phyloP scores from a whole-genome alignment of 2,329 filamentous ascomycete genomes.

The Penicillium sp. region DNA sequence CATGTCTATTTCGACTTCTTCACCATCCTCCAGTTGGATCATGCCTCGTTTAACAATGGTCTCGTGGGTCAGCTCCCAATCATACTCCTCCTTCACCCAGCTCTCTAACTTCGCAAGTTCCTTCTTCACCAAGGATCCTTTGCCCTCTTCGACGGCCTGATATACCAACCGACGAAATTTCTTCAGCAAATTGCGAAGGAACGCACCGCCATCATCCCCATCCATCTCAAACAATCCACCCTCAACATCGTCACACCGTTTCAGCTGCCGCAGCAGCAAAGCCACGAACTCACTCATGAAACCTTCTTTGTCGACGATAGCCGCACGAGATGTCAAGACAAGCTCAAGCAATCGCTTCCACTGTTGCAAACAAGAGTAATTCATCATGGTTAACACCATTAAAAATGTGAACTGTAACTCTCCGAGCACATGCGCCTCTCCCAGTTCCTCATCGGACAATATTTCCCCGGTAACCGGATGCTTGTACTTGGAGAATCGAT shows the following conservation, averaged over 20 bases:
- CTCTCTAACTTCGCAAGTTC: slow-evolving; percentile 58
- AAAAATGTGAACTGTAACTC: slow-evolving; percentile 65
- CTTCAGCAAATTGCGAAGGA: slow-evolving; percentile 54
- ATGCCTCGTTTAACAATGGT: slow-evolving; percentile 58
- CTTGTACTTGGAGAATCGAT: slow-evolving; percentile 34
- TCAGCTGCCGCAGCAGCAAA: slow-evolving; percentile 54
- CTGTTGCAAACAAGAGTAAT: slow-evolving; percentile 66
- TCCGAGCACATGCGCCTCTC: slow-evolving; percentile 50
- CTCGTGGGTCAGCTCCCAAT: slow-evolving; percentile 58
- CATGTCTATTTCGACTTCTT: slow-evolving; percentile 61
- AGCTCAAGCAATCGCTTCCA: slow-evolving; percentile 62
- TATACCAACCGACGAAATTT: slow-evolving; percentile 56
- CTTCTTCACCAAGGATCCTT: slow-evolving; percentile 46
- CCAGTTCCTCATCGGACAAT: slow-evolving; percentile 25
- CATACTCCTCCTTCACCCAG: slow-evolving; percentile 55
- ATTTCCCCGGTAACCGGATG: slow-evolving; percentile 26
- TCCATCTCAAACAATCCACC: slow-evolving; percentile 62
- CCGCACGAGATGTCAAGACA: slow-evolving; percentile 57
- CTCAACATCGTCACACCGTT: slow-evolving; percentile 60
- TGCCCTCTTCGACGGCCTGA: slow-evolving; percentile 38
- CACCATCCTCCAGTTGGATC: slow-evolving; percentile 63
- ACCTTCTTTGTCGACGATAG: slow-evolving; percentile 48
- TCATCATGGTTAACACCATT: slow-evolving; percentile 64
- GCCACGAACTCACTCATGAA: slow-evolving; percentile 56
- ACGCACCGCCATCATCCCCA: slow-evolving; percentile 51